A percentile compares a stretch with the other conserved stretches of the same genome.
These are phyloP conservation scores for Ceratobasidium sp. DNA, from an alignment of 1,284 basidiomycete species.

Conservation along the genomic window DNA sequence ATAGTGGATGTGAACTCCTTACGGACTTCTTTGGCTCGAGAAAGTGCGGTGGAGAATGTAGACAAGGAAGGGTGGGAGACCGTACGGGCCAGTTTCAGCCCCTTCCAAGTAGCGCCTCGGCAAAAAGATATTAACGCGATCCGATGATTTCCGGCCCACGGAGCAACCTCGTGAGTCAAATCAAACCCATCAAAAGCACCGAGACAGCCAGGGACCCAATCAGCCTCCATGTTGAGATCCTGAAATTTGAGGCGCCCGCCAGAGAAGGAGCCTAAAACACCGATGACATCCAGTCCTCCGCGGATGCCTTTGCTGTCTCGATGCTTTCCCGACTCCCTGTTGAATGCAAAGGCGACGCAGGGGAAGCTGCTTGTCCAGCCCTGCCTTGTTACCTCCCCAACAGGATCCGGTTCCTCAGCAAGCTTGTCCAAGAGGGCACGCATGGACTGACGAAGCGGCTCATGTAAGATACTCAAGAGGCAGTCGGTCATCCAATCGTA, in stretches of 20 bases:
- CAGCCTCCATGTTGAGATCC: conserved; percentile 8
- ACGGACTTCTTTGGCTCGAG: too few relatives aligned
- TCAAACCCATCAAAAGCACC: conserved; percentile 61
- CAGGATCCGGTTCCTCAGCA: neutral
- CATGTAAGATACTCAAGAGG: too few relatives aligned
- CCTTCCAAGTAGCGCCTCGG: too few relatives aligned
- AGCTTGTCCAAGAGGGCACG: neutral
- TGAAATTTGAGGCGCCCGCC: neutral
- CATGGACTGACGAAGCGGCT: too few relatives aligned
- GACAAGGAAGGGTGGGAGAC: too few relatives aligned
- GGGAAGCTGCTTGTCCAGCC: conserved; percentile 33
- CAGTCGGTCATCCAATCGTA: too few relatives aligned
- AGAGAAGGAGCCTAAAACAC: conserved; percentile 17
- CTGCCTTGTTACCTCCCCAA: neutral
- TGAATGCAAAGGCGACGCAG: conserved; percentile 12
- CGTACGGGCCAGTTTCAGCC: too few relatives aligned
- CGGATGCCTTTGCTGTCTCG: conserved; percentile 14
- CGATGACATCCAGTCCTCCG: conserved; percentile 26
- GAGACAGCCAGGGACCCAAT: conserved; percentile 18
- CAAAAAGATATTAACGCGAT: too few relatives aligned
- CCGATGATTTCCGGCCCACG: too few relatives aligned
- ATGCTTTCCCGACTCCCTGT: neutral
- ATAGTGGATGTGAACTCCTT: too few relatives aligned
- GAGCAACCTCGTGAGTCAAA: too few relatives aligned
- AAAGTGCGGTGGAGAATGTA: too few relatives aligned